Evolutionary conservation across 768 basidiomycete species (phyloP), one percentile per base, ranked within the genome.

Genomic region (Boletus reticuloceps): DNA sequence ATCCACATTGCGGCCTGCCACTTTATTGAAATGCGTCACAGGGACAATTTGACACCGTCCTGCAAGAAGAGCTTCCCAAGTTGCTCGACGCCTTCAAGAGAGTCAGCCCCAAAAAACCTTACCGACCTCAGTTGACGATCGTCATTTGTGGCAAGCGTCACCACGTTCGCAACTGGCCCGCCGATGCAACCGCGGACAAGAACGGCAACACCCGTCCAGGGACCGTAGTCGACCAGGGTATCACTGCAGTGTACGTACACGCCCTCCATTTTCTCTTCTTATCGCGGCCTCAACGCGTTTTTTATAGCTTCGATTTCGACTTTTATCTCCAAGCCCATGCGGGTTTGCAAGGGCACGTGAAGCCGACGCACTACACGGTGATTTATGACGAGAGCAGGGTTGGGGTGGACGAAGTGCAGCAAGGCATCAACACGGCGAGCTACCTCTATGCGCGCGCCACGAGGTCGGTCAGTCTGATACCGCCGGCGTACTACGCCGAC

Each of bases 381-480:
- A 77, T 91, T 5, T 88, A 91, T 66, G 91, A 93, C 69, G 90
- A 94, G 71, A 85, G 82, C 64, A 64, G 54, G 4, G 74, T 91
- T n/a, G 72, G 72, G 2, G 85, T 89, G 1, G 85, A 94, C 66
- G 81, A 82, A 16, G 73, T 92, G 12, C 91, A 94, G 65, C 77
- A 84, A 55, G 86, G 89, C 2, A 83, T 88, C 0, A 81, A 92
- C 64, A 75, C 82, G 51, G 70, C 77, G 14, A 84, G 83, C 61
- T 92, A 91, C 64, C 74, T 89, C 14, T 94, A 89, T 60, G 90
- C 87, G 1, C 81, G 91, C 5, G 90, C 91, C 1, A 94, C 90
- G 4, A 87, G 89, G 62, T 86, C 90, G 0, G 92, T 94, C 31
- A 90, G 88, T 64, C 74, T 93, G 22, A 78, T 91, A 12, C 89